Percentiles rank a stretch among this genome's conserved stretches.
phyloP scores from a whole-genome alignment of 1,284 basidiomycete genomes.

The Marasmius sp. region DNA sequence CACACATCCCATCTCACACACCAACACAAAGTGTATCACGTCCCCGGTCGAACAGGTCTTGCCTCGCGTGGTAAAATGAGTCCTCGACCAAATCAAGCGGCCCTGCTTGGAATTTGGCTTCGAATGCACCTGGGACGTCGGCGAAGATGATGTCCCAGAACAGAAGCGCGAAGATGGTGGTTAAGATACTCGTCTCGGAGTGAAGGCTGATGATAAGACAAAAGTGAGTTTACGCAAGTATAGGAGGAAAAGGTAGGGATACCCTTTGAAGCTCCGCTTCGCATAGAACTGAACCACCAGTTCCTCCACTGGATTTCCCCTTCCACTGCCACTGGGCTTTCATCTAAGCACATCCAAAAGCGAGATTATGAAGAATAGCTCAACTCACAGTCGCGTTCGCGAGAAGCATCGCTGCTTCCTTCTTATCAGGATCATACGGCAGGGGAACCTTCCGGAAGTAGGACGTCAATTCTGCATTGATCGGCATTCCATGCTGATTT shows the following conservation, averaged over 20 bases:
- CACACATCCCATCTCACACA: constrained; percentile 87
- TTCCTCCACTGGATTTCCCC: constrained; percentile 85
- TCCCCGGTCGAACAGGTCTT: constrained; percentile 62
- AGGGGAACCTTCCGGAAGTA: not conserved
- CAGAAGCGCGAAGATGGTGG: constrained; percentile 86
- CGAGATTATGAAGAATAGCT: not conserved
- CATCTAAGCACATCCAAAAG: not conserved
- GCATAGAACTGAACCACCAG: constrained; percentile 86
- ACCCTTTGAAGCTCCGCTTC: constrained; percentile 81
- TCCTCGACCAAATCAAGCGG: constrained; percentile 94
- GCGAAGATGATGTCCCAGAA: constrained; percentile 95
- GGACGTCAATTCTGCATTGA: not conserved
- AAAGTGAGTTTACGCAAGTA: constrained; percentile 4
- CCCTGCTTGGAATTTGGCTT: constrained; percentile 89
- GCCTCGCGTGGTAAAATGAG: constrained; percentile 79
- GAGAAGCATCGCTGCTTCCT: not conserved
- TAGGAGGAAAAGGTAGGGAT: not conserved
- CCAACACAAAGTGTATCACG: constrained; percentile 84
- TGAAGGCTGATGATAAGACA: constrained; percentile 63
- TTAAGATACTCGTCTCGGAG: constrained; percentile 88
- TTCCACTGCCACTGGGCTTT: constrained; percentile 33
- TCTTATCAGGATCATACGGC: not conserved
- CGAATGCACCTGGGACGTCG: constrained; percentile 87
- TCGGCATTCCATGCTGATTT: not conserved
- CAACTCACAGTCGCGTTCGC: not conserved